Evolutionary conservation across 768 basidiomycete genomes (phyloP), one percentile per base, ranked within the genome.

Genomic region (Mycena latifolia): DNA sequence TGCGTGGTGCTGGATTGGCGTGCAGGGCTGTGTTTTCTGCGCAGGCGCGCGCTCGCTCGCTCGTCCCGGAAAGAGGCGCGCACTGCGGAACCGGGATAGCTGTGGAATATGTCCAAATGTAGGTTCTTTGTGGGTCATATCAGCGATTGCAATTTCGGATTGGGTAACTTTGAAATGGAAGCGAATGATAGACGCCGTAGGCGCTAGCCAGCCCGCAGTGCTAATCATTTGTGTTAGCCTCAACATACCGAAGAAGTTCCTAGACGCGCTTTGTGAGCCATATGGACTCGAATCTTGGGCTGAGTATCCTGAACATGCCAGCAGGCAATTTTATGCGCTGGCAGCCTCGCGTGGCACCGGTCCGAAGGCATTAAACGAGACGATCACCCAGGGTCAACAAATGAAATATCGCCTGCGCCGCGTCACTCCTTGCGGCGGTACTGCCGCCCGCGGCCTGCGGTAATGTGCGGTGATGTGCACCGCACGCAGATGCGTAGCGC

Each of bases 101-200:
- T 65, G 63, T 65, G n/a, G 52, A 54, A 45, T 10, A 24, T 52
- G 27, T 20, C 56, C 63, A 15, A 43, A 65, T 65, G 45, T 25
- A 51, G 57, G 55, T 58, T 58, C 51, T 28, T 41, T 59, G 51
- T 59, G 51, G n/a, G n/a, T n/a, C n/a, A n/a, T n/a, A n/a, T n/a
- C n/a, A n/a, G n/a, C n/a, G n/a, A n/a, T n/a, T n/a, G n/a, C n/a
- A n/a, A n/a, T n/a, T n/a, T n/a, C n/a, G n/a, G n/a, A n/a, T n/a
- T 53, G 29, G 55, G 55, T 22, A 11, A 20, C 28, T 2, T 4
- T 33, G 24, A n/a, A 57, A 43, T 51, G 61, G 45, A 63, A 33
- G 27, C 8, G 33, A 35, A 35, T n/a, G n/a, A n/a, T n/a, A n/a
- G n/a, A n/a, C n/a, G n/a, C n/a, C n/a, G n/a, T n/a, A n/a, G n/a